Evolutionary conservation across 768 basidiomycete genomes (phyloP).

Genomic region (Leucosporidium yakuticum): DNA sequence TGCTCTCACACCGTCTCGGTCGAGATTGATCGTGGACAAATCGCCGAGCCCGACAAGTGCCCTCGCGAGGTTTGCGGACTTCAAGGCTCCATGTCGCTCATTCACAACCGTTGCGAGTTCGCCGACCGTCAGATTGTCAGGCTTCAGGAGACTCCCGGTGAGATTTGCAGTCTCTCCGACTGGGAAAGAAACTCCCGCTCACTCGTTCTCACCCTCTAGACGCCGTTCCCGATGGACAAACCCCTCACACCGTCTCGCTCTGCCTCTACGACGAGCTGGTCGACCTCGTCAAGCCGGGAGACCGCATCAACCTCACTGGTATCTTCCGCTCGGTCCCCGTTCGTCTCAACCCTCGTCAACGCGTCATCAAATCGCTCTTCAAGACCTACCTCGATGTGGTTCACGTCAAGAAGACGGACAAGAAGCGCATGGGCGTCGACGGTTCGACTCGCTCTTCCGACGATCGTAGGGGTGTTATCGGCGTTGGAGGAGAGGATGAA

Average conservation of each 20-base stretch:
- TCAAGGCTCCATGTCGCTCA: slow-evolving; percentile 82
- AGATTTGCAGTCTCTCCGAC: neutral
- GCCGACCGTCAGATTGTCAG: slow-evolving; percentile 92
- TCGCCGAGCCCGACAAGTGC: slow-evolving; percentile 84
- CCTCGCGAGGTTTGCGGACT: slow-evolving; percentile 87
- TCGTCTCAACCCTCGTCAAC: slow-evolving; percentile 84
- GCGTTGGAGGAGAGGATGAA: slow-evolving; percentile 60
- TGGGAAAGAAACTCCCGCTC: neutral
- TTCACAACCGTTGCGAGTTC: slow-evolving; percentile 96
- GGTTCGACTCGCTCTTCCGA: slow-evolving; percentile 57
- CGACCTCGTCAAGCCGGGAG: slow-evolving; percentile 92
- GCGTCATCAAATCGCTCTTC: slow-evolving; percentile 90
- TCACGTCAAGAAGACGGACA: slow-evolving; percentile 70
- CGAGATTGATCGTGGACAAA: slow-evolving; percentile 96
- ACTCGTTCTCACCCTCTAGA: slow-evolving; percentile 47
- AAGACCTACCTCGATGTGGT: slow-evolving; percentile 96
- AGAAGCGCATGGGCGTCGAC: slow-evolving; percentile 65
- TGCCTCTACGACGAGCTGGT: slow-evolving; percentile 99
- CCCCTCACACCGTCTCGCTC: slow-evolving; percentile 91
- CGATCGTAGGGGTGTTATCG: slow-evolving; percentile 60
- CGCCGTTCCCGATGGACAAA: slow-evolving; percentile 95
- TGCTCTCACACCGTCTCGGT: slow-evolving; percentile 96
- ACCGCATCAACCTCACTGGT: slow-evolving; percentile 80
- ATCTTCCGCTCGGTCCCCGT: slow-evolving; percentile 94
- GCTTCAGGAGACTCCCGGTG: slow-evolving; percentile 82